Base-by-base conservation (phyloP, 2,329 filamentous ascomycete species). In the Geoglossum cookeanum region DNA sequence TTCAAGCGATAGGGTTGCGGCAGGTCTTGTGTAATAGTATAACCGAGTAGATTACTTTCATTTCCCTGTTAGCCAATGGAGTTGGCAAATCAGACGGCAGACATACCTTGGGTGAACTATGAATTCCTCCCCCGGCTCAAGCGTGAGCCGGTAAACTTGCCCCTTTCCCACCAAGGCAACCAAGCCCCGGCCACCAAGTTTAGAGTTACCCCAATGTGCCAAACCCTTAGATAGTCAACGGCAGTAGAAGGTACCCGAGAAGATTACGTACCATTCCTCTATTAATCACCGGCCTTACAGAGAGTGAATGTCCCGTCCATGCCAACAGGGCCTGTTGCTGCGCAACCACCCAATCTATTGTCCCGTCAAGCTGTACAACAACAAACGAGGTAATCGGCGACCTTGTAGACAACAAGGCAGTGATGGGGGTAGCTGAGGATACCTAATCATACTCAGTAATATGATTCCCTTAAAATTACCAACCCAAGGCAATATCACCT, bases 331-430 rank as follows among this genome's bases (percentile, higher is more conserved):
- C 89, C 62, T 87, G 84, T 60, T 87, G 79, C 68, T 97, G 90
- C 5, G 87, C 79, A 7, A 98, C 75, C 75, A 95, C 87, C 91
- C 92, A 98, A 71, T 98, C 92, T 58, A 89, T 83, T 3, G 89
- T 88, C 58, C 92, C 92, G 72, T 98, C 89, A 55, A 98, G 79
- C 67, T 91, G 85, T 30, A 98, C 77, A 6, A 94, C 81, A 11
- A 86, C 83, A 63, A 98, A 90, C 4, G 89, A 90, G 0, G 90
- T 92, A 56, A 84, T 82, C 3, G 87, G 81, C 4, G 88, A 88
- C 68, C 89, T 92, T 29, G 91, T 89, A 33, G 87, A 86, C 63
- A 98, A 85, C 61, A 98, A 74, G 35, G 89, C 89, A 48, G 86
- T 94, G 62, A 96, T 79, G 1, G 92, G 90, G 52, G 83, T 86